Percentiles rank a stretch among this genome's conserved stretches.
These are phyloP conservation scores for Volutella citrinella DNA, from an alignment of 2,329 filamentous ascomycete species.

Conservation along the genomic window DNA sequence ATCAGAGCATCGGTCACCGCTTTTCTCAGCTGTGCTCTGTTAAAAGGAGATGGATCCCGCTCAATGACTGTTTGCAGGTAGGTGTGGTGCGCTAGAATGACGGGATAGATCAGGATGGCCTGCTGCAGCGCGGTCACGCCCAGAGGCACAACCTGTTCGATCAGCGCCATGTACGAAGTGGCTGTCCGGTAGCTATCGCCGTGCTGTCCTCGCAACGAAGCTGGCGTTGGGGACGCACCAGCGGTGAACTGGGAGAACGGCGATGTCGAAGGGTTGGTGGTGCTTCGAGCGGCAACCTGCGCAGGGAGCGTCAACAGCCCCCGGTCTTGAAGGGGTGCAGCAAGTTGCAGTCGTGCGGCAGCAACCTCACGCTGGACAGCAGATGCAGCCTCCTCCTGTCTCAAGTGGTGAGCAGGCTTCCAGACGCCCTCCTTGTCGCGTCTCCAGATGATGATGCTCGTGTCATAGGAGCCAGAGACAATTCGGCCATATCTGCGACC, in stretches of 20 bases:
- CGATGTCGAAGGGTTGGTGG: too few species aligned
- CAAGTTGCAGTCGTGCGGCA: conserved; percentile 10
- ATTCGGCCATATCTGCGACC: conserved; percentile 90
- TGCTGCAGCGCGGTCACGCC: conserved; percentile 47
- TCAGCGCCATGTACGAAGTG: conserved; percentile 46
- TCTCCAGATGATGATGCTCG: conserved; percentile 93
- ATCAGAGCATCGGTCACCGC: conserved; percentile 46
- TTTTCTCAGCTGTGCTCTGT: conserved; percentile 48
- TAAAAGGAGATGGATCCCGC: conserved; percentile 45
- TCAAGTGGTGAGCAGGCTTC: conserved; percentile 71
- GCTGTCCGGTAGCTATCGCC: conserved; percentile 29
- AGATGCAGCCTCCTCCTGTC: conserved; percentile 67
- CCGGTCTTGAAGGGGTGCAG: conserved; percentile 5
- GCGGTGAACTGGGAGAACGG: conserved; percentile 8
- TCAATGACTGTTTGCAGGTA: conserved; percentile 52
- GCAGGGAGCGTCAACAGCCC: too few species aligned
- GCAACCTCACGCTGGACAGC: conserved; percentile 40
- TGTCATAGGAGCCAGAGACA: conserved; percentile 94
- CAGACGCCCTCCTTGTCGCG: conserved; percentile 81
- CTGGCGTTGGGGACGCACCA: conserved; percentile 10
- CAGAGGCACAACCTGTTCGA: conserved; percentile 51
- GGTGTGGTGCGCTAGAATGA: conserved; percentile 44
- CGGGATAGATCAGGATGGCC: conserved; percentile 45
- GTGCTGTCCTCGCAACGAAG: conserved; percentile 24
- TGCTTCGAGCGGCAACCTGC: too few species aligned